Conservation (phyloP, 768 basidiomycete genomes). For the Mycena latifolia region DNA sequence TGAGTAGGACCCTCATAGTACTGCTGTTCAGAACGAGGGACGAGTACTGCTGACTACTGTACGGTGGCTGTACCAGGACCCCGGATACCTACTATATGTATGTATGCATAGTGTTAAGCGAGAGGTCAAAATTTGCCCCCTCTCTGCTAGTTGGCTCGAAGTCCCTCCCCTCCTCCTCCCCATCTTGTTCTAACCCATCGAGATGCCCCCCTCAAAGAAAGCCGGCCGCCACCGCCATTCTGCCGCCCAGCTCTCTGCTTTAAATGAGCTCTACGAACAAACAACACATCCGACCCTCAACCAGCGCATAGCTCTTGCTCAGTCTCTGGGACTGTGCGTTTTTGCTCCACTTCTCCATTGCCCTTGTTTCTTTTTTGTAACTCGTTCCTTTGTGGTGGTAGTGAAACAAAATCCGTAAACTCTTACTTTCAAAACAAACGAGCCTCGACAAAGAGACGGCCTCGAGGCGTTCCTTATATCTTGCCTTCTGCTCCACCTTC, state of each 20-base stretch:
- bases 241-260: constrained; percentile 75
- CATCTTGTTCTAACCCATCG: background rate
- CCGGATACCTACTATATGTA: too few relatives aligned
- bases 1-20: constrained; percentile 13
- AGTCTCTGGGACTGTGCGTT: constrained; percentile 81
- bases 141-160: too few relatives aligned
- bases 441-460: constrained; percentile 82
- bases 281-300: constrained; percentile 82
- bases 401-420: constrained; percentile 88
- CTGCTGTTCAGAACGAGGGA: background rate
- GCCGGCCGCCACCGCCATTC: constrained; percentile 73
- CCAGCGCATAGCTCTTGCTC: constrained; percentile 73
- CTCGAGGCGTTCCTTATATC: constrained; percentile 42
- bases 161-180: background rate
- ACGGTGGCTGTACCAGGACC: too few relatives aligned
- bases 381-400: constrained; percentile 45
- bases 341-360: background rate
- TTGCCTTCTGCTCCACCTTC: constrained; percentile 6
- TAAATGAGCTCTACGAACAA: constrained; percentile 84
- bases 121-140: too few relatives aligned
- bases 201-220: constrained; percentile 32
- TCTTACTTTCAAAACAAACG: constrained; percentile 92
- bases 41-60: too few relatives aligned
- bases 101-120: too few relatives aligned
- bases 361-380: constrained; percentile 28